These are phyloP conservation scores for Lactarius sp. DNA, from an alignment of 768 basidiomycete species.

Conservation along the genomic window DNA sequence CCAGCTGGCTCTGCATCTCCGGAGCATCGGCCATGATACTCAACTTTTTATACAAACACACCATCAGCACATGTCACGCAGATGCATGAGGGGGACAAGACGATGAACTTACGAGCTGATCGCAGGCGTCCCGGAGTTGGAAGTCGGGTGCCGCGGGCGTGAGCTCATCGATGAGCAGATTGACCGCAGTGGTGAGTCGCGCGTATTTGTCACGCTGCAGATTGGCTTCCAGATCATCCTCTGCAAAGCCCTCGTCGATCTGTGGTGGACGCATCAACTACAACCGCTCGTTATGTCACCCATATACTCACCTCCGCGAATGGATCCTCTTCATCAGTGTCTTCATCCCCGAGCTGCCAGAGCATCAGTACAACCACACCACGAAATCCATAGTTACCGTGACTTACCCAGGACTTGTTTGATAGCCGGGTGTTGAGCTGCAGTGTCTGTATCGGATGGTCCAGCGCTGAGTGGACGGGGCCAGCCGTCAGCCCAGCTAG, in stretches of 20 bases:
- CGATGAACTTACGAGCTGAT: constrained; percentile 65
- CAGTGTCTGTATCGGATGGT: constrained; percentile 65
- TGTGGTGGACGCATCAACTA: constrained; percentile 29
- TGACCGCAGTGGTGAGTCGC: constrained; percentile 73
- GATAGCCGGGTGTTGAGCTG: constrained; percentile 84
- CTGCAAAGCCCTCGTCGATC: constrained; percentile 92
- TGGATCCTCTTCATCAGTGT: constrained; percentile 90
- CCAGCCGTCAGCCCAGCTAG: constrained; percentile 2
- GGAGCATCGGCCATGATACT: constrained; percentile 70
- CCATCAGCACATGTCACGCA: neutral
- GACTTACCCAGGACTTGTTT: constrained; percentile 80
- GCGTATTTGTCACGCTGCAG: constrained; percentile 92
- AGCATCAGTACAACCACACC: constrained; percentile 11
- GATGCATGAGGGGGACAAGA: neutral
- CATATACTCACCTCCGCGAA: constrained; percentile 72
- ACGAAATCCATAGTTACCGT: neutral
- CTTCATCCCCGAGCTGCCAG: constrained; percentile 68
- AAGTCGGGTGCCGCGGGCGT: constrained; percentile 78
- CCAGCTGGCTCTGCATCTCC: constrained; percentile 84
- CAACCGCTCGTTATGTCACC: neutral
- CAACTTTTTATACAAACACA: constrained; percentile 43
- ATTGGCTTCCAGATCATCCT: constrained; percentile 89
- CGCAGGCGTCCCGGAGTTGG: constrained; percentile 77
- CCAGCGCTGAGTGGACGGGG: constrained; percentile 37
- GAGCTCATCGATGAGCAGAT: constrained; percentile 81